Base-by-base conservation (phyloP, 768 basidiomycete species). In the Auriscalpium microsporum region DNA sequence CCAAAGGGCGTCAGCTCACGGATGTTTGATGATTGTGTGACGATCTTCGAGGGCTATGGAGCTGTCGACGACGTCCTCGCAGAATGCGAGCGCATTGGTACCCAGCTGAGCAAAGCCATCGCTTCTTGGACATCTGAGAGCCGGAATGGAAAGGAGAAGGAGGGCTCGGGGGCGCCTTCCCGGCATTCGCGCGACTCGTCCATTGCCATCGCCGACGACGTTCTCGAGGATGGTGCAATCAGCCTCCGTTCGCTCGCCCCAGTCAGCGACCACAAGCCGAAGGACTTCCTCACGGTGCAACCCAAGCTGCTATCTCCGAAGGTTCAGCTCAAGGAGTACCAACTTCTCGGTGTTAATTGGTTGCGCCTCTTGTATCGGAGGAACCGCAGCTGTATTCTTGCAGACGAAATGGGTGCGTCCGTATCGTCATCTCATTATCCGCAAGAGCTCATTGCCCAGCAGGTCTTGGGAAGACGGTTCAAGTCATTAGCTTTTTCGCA, bases 401-500 rank as follows among this genome's bases (percentile, higher is more conserved):
- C 96, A 2, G 96, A 99, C 69, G 96, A 99, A 70, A 99, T 99
- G 96, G 95, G 95, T 90, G 70, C 63, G 81, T 77, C 35, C 44
- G 23, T 53, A 49, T 52, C 17, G 50, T 44, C 44, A 48, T 34
- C 23, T 44, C 59, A 28, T 45, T 52, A 48, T 40, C 50, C 36
- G 23, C 54, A 54, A 54, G 13, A 61, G 34, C 64, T 56, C 34
- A 21, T 54, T 16, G 36, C 36, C 56, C 17, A 52, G 53, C 28
- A 96, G 95, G 95, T 65, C 84, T 99, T 60, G 96, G 96, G 28
- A 99, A 99, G 77, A 99, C 96, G 2, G 89, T 95, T 40, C 96
- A 99, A 72, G 96, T 99, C 53, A 99, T 99, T 68, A 89, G 94
- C 53, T 96, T 99, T 74, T 81, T 98, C 58, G 90, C 94, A 4